Evolutionary conservation across 495 filamentous ascomycete species (phyloP).

Genomic region (Aspergillus asperescens): DNA sequence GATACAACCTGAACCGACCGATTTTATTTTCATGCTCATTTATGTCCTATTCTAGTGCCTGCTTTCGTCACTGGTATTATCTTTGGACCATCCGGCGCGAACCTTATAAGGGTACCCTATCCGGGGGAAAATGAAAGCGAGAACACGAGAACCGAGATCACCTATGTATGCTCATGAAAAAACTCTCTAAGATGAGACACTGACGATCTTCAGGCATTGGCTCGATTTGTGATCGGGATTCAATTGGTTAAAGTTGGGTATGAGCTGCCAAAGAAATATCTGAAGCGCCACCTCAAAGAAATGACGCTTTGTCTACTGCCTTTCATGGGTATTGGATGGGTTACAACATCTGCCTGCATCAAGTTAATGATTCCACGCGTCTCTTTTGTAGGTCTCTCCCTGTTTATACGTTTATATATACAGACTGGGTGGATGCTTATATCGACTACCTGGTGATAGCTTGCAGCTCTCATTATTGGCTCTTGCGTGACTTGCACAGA

Average conservation of each 20-base stretch:
- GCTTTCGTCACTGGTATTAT: slow-evolving; percentile 44
- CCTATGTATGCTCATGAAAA: slow-evolving; percentile 28
- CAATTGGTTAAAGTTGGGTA: slow-evolving; percentile 42
- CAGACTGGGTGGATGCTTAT: neutral
- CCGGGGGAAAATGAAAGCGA: slow-evolving; percentile 37
- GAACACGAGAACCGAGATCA: slow-evolving; percentile 38
- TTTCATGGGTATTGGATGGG: slow-evolving; percentile 35
- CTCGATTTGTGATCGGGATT: slow-evolving; percentile 50
- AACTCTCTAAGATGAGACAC: neutral
- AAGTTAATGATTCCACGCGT: slow-evolving; percentile 30
- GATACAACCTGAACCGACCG: neutral
- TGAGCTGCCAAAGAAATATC: slow-evolving; percentile 31
- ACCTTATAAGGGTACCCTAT: slow-evolving; percentile 40
- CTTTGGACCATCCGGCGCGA: slow-evolving; percentile 46
- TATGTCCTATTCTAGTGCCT: slow-evolving; percentile 36
- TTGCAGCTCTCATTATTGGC: slow-evolving; percentile 54
- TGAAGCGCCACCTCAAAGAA: slow-evolving; percentile 24
- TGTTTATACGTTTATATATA: neutral
- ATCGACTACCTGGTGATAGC: slow-evolving; percentile 30
- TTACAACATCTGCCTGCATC: slow-evolving; percentile 34
- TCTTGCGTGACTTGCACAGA: slow-evolving; percentile 60
- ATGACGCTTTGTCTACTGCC: slow-evolving; percentile 37
- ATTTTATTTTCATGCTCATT: slow-evolving; percentile 1
- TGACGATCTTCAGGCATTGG: slow-evolving; percentile 31
- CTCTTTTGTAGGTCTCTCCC: slow-evolving; percentile 27